Percentiles rank a stretch among this genome's conserved stretches.
phyloP scores from a whole-genome alignment of 179 eudicot genomes.

The Silene noctiflora region DNA sequence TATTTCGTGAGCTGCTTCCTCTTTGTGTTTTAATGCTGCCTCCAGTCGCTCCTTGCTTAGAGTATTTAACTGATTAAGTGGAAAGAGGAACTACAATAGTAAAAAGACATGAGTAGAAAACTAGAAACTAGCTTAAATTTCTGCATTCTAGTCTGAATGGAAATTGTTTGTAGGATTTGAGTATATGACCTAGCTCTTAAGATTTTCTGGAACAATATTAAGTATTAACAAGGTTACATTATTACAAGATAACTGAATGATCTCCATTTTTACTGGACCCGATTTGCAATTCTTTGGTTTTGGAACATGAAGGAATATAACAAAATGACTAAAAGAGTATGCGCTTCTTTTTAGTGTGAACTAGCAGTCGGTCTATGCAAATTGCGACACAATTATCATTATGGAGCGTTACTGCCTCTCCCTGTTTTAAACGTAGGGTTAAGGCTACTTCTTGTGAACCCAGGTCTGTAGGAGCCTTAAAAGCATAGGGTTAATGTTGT shows the following conservation, averaged over 20 bases:
- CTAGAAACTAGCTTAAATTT: background rate
- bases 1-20: background rate
- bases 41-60: slow-evolving; percentile 20
- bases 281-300: background rate
- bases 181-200: background rate
- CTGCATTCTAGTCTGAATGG: background rate
- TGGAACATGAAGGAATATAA: background rate
- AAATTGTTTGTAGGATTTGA: background rate
- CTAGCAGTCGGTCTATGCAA: background rate
- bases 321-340: background rate
- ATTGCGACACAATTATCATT: background rate
- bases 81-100: slow-evolving; percentile 18
- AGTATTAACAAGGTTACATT: too few species aligned
- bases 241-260: too few species aligned
- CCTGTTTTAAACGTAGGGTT: background rate
- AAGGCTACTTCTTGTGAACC: background rate
- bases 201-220: background rate
- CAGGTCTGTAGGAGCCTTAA: background rate
- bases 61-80: slow-evolving; percentile 20
- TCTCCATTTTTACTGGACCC: background rate
- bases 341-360: background rate
- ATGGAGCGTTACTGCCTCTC: background rate
- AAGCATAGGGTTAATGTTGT: background rate
- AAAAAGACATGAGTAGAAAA: slow-evolving; percentile 7
- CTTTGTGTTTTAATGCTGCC: slow-evolving; percentile 12